Base-by-base conservation (phyloP, 208 protist genomes). In the Leptomonas pyrrhocoris region DNA sequence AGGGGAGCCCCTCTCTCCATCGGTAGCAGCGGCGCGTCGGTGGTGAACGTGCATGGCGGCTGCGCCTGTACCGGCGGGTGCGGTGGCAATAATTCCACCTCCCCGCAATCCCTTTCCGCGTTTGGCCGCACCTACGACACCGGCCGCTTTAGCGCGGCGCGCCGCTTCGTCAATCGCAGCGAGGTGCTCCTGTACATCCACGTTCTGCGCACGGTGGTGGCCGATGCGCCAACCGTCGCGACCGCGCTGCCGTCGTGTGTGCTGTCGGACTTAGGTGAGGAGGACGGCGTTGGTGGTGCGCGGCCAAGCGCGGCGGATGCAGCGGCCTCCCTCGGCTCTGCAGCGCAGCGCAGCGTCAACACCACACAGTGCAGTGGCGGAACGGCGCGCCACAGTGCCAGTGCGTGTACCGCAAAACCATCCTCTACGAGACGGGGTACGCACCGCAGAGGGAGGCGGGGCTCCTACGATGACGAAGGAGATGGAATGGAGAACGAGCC, bases 111-210 rank as follows among this genome's bases (percentile, higher is more conserved):
- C 4, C 7, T 3, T 38, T 12, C 4, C 16, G 43, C 43, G 8
- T 25, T 56, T 38, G 40, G 55, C 23, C 18, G 31, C 19, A 15
- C n/a, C 3, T 36, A 30, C 42, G 19, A 63, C 31, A 9, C 28
- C 8, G 48, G 66, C n/a, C 68, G 46, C 49, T 40, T 30, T 49
- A 64, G 69, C 60, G 49, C 54, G 9, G 56, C 55, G 15, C 38
- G 49, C 19, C 68, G 67, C 63, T 34, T 67, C 15, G 56, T 73
- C 40, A 69, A 68, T 12, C 45, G 65, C 38, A 77, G 43, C 15
- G 76, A 81, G 49, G 31, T 76, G 46, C 57, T 73, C 3, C 51
- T 81, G 13, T 81, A 68, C 66, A 81, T 81, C 38, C 70, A 76
- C 38, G 76, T 74, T 13, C 61, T 77, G 49, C 76, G 77, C 28